Conservation (phyloP, 805 yeast species). For the Candida morakotiae region DNA sequence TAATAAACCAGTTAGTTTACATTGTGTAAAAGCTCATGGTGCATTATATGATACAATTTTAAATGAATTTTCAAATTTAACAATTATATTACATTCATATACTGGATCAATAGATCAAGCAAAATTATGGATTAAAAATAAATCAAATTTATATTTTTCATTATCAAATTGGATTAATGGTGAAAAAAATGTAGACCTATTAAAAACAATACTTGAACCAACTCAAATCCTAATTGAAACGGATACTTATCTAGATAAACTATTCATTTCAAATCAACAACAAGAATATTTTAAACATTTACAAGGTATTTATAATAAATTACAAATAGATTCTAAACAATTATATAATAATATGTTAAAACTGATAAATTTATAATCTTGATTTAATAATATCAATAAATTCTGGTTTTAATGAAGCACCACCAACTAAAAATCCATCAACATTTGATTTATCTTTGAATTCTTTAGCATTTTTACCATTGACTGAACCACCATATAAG, state of each 20-base stretch:
- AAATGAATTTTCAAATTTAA: slow-evolving; percentile 20
- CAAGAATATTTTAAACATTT: slow-evolving; percentile 19
- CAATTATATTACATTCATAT: slow-evolving; percentile 75
- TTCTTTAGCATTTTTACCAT: slow-evolving; percentile 85
- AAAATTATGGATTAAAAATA: slow-evolving; percentile 37
- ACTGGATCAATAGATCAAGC: slow-evolving; percentile 78
- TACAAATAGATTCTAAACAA: slow-evolving; percentile 8
- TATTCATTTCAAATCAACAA: slow-evolving; percentile 6
- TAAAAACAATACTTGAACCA: slow-evolving; percentile 15
- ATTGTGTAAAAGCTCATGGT: slow-evolving; percentile 81
- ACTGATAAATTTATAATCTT: slow-evolving; percentile 52
- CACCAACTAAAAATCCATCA: slow-evolving; percentile 99
- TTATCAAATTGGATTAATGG: slow-evolving; percentile 51
- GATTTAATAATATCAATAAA: slow-evolving; percentile 93
- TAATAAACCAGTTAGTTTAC: slow-evolving; percentile 62
- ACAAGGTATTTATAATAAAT: slow-evolving; percentile 16
- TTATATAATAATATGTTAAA: slow-evolving; percentile 10
- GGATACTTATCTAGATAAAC: slow-evolving; percentile 30
- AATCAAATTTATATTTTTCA: slow-evolving; percentile 43
- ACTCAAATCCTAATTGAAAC: slow-evolving; percentile 32
- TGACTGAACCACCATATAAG: slow-evolving; percentile 98
- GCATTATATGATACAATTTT: slow-evolving; percentile 43
- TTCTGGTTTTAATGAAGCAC: slow-evolving; percentile 98
- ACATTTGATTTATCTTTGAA: slow-evolving; percentile 92
- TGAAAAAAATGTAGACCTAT: slow-evolving; percentile 17